Base-by-base conservation (phyloP, 1,284 basidiomycete species). In the Melampsora occidentalis region DNA sequence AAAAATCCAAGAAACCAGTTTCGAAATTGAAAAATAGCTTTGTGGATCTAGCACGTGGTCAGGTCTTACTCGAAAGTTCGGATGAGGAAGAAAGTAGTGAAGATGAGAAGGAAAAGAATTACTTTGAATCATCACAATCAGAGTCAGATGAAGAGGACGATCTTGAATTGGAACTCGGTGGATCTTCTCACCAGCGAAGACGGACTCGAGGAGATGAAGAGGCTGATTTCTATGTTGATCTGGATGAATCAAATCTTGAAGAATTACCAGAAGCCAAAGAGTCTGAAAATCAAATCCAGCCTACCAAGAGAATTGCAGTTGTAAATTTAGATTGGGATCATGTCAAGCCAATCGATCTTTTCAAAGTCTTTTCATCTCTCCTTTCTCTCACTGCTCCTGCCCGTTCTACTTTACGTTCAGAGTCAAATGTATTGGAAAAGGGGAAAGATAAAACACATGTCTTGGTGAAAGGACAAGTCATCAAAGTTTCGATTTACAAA, bases 281-380 rank as follows among this genome's bases (percentile, higher is more conserved):
- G n/a, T 82, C 82, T 4, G 80, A 83, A 42, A 81, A 78, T 14
- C 81, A 81, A 39, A 82, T 82, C 20, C 80, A 82, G 18, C 83
- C 84, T 1, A 93, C 92, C 0, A 87, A 86, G 64, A 87, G 96
- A 16, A 84, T 98, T 6, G 97, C 96, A 0, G 89, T 91, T 35
- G 96, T 99, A 80, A 98, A 99, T 83, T 88, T 99, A 77, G 97
- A 99, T 84, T 99, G 97, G 97, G 97, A 99, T 83, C 89, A 98
- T 84, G 89, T 99, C 73, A 90, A 91, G 67, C 93, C 96, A 0
- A 86, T 86, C 48, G 95, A 99, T 83, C 85, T 99, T 31, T 97
- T 89, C 88, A 94, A 93, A 83, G 92, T 99, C 59, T 94, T 94
- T 84, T 89, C 92, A 48, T 97, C 94, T 4, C 88, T 96, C 70